phyloP scores from a whole-genome alignment of 441 rosid species.

The Eruca vesicaria region DNA sequence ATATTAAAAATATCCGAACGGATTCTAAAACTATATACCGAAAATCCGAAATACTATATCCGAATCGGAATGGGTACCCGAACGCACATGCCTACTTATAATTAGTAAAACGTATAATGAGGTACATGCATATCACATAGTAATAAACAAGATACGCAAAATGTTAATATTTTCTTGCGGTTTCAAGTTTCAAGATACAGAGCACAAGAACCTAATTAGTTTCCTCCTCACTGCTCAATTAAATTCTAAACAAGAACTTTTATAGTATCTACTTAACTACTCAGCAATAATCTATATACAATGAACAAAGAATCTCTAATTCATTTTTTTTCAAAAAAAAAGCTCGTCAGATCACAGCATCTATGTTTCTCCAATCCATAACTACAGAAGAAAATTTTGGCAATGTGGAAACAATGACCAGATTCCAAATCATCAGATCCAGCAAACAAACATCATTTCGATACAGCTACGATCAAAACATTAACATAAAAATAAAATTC shows the following conservation, averaged over 20 bases:
- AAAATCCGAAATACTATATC: no score
- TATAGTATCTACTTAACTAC: neutral
- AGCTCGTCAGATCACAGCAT: no score
- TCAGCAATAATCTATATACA: neutral
- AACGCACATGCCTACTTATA: no score
- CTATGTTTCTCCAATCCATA: neutral
- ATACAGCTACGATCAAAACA: neutral
- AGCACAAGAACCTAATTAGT: neutral
- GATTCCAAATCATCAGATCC: slow-evolving; percentile 10
- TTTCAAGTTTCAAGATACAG: neutral
- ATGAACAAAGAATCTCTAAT: neutral
- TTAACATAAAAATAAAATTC: neutral
- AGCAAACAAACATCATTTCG: neutral
- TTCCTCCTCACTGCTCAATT: slow-evolving; percentile 3
- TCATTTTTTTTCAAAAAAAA: neutral
- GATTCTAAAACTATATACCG: no score
- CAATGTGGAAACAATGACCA: neutral
- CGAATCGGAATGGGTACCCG: no score
- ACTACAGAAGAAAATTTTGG: neutral
- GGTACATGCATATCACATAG: neutral
- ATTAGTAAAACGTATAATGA: neutral
- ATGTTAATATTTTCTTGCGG: neutral
- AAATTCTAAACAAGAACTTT: neutral
- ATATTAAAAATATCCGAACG: no score
- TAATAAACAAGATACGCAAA: slow-evolving; percentile 4